Base-by-base conservation (phyloP, 2,329 filamentous ascomycete genomes). In the Cladosporium sp. region DNA sequence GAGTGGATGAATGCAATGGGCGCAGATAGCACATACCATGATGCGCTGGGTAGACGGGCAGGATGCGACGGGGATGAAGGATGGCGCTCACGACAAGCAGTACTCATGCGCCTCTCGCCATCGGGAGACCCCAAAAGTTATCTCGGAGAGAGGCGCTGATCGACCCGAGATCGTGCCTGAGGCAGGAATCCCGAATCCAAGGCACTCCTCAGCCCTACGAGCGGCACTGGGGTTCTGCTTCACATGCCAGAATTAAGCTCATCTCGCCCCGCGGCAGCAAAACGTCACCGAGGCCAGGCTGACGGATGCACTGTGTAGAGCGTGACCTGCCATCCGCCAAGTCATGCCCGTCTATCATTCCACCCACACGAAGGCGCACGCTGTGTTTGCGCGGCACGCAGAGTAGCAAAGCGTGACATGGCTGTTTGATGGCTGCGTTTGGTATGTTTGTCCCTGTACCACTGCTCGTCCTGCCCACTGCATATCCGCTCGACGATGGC, bases 361-460 rank as follows among this genome's bases (percentile, higher is more conserved):
- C 43, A 22, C 19, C 39, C 9, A 45, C 25, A 7, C 43, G 22
- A n/a, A 5, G 20, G 22, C 7, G 25, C 43, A 47, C 43, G 43
- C 43, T 30, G 22, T 45, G 52, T 30, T 55, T 55, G 52, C 52
- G 20, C 19, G 42, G 28, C 52, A 49, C 40, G 52, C 52, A 20
- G 28, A 34, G 22, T 17, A 25, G 6, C 1, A 17, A 17, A 36
- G 54, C 54, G 54, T 56, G 55, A 51, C 51, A 59, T 59, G 57
- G 57, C 49, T 39, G 38, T 49, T 59, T 63, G 40, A 69, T 69
- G 66, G 66, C 66, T 61, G 66, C 66, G 34, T 61, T 68, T 63
- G 66, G 66, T 67, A 61, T 60, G 65, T 59, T 17, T 7, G 19
- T 45, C 15, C 22, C 3, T 43, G 25, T 20, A 34, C 30, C 9